A percentile compares a stretch with the other conserved stretches of the same genome.
Conservation (phyloP, 148 eudicot genomes). For the Fallopia convolvulus region DNA sequence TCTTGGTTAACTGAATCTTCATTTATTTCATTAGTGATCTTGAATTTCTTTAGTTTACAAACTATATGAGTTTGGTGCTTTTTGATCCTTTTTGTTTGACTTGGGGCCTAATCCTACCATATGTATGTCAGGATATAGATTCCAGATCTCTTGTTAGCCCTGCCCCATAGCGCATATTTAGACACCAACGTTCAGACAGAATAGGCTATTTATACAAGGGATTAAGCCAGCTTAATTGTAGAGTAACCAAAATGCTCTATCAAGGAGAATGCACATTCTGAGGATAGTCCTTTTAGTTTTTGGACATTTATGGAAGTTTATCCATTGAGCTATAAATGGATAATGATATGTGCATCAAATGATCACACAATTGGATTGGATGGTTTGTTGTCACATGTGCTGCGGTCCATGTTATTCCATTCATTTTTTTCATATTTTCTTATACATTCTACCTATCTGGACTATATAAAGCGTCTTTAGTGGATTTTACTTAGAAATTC, state of each 20-base stretch:
- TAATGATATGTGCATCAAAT: background rate
- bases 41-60: background rate
- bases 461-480: background rate
- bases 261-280: background rate
- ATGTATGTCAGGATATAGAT: background rate
- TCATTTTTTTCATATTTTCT: background rate
- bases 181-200: background rate
- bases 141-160: background rate
- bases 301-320: background rate
- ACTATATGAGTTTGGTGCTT: background rate
- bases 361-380: background rate
- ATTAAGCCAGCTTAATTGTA: background rate
- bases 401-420: background rate
- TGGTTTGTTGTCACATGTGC: background rate
- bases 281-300: background rate
- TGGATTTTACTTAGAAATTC: background rate
- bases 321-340: background rate
- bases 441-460: background rate
- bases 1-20: constrained; percentile 1
- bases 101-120: background rate
- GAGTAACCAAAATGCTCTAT: background rate
- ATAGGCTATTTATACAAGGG: background rate
- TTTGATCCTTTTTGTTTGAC: background rate
- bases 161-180: background rate
- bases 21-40: background rate